phyloP scores from a whole-genome alignment of 371 early-diverging fungal genomes.

The Apophysomyces ossiformis region DNA sequence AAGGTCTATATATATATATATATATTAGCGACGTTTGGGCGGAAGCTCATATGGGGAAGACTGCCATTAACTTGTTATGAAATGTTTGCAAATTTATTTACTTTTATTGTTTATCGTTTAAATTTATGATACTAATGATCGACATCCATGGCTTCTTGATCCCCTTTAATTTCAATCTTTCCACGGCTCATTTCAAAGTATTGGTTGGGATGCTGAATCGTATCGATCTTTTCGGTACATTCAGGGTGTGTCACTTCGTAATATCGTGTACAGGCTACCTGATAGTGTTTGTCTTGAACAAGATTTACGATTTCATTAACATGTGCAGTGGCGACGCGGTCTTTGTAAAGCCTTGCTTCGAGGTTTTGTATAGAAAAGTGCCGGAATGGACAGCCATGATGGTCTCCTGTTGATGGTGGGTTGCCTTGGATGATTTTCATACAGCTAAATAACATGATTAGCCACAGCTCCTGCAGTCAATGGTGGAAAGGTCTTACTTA shows the following conservation, averaged over 20 bases:
- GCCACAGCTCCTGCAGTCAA: background rate
- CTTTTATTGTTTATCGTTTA: conserved; percentile 6
- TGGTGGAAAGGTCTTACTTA: conserved; percentile 48
- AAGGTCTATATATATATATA: too few species aligned
- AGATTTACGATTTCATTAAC: conserved; percentile 71
- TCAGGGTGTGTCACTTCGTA: conserved; percentile 76
- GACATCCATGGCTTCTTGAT: background rate
- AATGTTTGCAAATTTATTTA: too few species aligned
- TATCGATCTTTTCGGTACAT: conserved; percentile 50
- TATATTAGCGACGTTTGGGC: too few species aligned
- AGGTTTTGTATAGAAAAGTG: conserved; percentile 74
- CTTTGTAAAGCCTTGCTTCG: conserved; percentile 52
- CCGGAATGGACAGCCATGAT: conserved; percentile 97
- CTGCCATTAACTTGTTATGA: too few species aligned
- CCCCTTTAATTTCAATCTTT: background rate
- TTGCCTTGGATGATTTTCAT: conserved; percentile 83
- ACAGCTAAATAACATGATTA: conserved; percentile 61
- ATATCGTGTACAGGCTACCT: conserved; percentile 91
- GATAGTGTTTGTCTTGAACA: conserved; percentile 81
- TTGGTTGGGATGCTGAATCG: conserved; percentile 92
- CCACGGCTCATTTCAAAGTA: conserved; percentile 81
- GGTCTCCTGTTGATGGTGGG: conserved; percentile 82
- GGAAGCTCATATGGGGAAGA: too few species aligned
- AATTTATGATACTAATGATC: conserved; percentile 1
- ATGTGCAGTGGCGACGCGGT: conserved; percentile 55